Evolutionary conservation across 139 green algal species (phyloP).

Genomic region (Chlorella sp.): DNA sequence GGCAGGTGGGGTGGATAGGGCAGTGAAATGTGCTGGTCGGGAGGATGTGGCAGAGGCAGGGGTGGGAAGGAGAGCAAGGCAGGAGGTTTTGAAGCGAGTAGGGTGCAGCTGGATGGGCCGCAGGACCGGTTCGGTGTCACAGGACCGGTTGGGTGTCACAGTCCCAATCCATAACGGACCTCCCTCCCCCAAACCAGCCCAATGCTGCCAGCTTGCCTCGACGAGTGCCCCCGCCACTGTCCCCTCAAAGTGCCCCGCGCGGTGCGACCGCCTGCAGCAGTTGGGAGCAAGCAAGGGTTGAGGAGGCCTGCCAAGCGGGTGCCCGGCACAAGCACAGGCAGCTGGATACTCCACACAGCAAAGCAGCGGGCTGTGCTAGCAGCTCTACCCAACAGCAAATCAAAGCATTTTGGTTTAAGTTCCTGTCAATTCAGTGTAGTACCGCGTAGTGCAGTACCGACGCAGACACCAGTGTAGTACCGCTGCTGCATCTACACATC

Average conservation of each 20-base stretch:
- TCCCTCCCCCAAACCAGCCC: background rate
- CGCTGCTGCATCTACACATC: too few species aligned
- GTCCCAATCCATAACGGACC: background rate
- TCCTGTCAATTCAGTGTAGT: too few species aligned
- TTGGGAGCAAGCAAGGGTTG: background rate
- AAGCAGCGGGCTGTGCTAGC: too few species aligned
- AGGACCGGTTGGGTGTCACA: too few species aligned
- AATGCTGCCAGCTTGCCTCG: background rate
- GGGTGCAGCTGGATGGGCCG: too few species aligned
- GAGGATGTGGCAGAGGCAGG: background rate
- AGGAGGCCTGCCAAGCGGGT: background rate
- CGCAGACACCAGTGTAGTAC: background rate
- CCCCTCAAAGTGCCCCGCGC: conserved; percentile 52
- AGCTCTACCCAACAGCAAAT: too few species aligned
- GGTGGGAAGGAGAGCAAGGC: background rate
- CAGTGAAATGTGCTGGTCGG: background rate
- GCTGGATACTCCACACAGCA: too few species aligned
- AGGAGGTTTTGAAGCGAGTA: background rate
- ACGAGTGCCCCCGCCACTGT: conserved; percentile 60
- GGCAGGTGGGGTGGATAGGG: background rate
- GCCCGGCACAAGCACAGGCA: background rate
- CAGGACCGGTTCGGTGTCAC: too few species aligned
- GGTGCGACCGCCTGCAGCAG: conserved; percentile 44
- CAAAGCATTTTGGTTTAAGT: too few species aligned
- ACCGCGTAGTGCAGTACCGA: too few species aligned